Evolutionary conservation across 768 basidiomycete genomes (phyloP), one percentile per base, ranked within the genome.

Genomic region (Naganishia randhawae): DNA sequence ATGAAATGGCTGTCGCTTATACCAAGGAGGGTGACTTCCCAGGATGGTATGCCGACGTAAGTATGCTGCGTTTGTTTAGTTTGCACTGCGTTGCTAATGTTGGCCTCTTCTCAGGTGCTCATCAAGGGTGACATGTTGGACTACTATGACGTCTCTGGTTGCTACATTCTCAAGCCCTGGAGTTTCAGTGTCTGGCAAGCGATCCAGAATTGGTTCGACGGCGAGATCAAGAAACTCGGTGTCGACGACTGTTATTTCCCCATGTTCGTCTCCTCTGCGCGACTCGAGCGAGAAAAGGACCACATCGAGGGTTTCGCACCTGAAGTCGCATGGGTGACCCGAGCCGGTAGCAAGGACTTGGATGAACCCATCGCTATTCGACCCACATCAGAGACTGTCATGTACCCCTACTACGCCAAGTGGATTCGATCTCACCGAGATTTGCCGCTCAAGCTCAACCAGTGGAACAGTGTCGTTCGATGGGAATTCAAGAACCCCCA

Each of bases 401-500:
- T 99, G 96, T 99, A 99, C 82, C 95, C 95, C 35, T 96, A 98
- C 83, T 99, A 98, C 80, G 88, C 95, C 68, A 98, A 97, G 82
- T 99, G 96, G 96, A 91, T 99, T 79, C 90, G 93, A 77, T 90
- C 89, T 69, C 89, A 99, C 81, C 91, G 96, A 68, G 96, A 99
- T 78, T 87, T 99, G 54, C 96, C 96, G 2, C 82, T 99, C 74
- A 96, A 95, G 80, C 85, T 98, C 53, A 99, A 98, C 82, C 90
- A 97, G 80, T 99, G 96, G 96, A 99, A 99, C 83, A 92, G 88
- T 72, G 93, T 99, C 73, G 96, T 99, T 35, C 89, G 96, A 67
- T 99, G 96, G 96, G 95, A 99, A 80, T 99, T 99, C 85, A 99
- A 99, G 82, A 94, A 94, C 80, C 95, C 95, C 67, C 94, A 99